These are phyloP conservation scores for Scalesia atractyloides DNA, from an alignment of 129 eudicot genomes.

Conservation along the genomic window DNA sequence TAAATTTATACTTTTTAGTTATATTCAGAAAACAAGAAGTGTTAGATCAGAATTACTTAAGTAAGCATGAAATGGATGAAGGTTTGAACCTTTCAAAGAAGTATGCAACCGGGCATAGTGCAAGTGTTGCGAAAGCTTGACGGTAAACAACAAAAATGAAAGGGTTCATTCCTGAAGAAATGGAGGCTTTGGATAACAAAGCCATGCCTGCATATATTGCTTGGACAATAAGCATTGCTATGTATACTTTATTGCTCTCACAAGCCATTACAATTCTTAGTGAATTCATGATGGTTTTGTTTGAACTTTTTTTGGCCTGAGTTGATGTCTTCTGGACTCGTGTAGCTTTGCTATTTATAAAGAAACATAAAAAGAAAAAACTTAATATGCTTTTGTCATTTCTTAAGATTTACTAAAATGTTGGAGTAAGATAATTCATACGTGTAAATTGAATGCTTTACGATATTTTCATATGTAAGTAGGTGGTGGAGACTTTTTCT, in stretches of 20 bases:
- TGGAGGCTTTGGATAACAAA: slow-evolving; percentile 69
- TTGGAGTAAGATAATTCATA: slow-evolving; percentile 6
- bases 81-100: slow-evolving; percentile 49
- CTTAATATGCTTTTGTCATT: slow-evolving; percentile 28
- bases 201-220: slow-evolving; percentile 72
- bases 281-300: slow-evolving; percentile 20
- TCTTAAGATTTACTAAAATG: neutral
- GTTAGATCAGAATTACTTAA: neutral
- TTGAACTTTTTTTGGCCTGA: neutral
- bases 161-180: slow-evolving; percentile 70
- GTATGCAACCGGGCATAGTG: slow-evolving; percentile 57
- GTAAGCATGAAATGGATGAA: neutral
- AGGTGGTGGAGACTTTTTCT: neutral
- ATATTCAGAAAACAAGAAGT: too few relatives aligned
- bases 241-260: slow-evolving; percentile 48
- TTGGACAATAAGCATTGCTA: slow-evolving; percentile 58
- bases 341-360: slow-evolving; percentile 31
- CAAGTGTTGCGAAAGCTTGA: slow-evolving; percentile 64
- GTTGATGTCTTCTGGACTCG: slow-evolving; percentile 13
- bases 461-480: neutral
- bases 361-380: slow-evolving; percentile 8
- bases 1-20: too few relatives aligned
- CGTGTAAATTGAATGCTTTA: slow-evolving; percentile 16
- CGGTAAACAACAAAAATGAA: slow-evolving; percentile 72
- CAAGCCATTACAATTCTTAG: slow-evolving; percentile 20